phyloP scores from a whole-genome alignment of 371 early-diverging fungal genomes.

The Chytridiales sp. region DNA sequence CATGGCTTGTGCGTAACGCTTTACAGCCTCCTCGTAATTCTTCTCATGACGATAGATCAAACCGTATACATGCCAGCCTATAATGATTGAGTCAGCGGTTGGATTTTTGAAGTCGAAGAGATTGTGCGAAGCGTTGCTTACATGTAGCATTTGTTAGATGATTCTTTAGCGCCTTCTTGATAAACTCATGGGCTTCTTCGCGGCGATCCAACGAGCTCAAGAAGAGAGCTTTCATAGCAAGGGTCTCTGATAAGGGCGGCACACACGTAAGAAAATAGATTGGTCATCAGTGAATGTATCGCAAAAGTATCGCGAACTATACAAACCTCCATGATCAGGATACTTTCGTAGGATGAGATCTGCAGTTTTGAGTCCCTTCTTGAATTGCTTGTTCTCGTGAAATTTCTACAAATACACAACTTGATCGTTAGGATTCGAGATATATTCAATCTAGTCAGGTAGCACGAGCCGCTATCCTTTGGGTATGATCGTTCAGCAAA shows the following conservation, averaged over 20 bases:
- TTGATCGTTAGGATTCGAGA: background rate
- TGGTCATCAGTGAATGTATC: background rate
- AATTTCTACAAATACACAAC: slow-evolving; percentile 77
- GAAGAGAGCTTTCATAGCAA: slow-evolving; percentile 94
- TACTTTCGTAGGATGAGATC: slow-evolving; percentile 91
- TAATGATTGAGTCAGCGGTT: background rate
- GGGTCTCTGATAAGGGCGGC: slow-evolving; percentile 67
- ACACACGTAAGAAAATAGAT: background rate
- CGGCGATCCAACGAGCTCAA: slow-evolving; percentile 81
- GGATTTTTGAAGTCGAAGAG: background rate
- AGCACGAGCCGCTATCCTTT: too few species aligned
- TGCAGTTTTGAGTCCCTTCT: slow-evolving; percentile 87
- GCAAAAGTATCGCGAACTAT: background rate
- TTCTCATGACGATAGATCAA: slow-evolving; percentile 86
- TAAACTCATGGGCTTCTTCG: slow-evolving; percentile 87
- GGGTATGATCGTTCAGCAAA: background rate
- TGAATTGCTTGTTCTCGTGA: slow-evolving; percentile 93
- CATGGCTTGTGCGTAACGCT: slow-evolving; percentile 87
- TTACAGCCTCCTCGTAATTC: slow-evolving; percentile 91
- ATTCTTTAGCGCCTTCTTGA: slow-evolving; percentile 80
- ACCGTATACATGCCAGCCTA: slow-evolving; percentile 92
- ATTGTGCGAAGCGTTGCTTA: background rate
- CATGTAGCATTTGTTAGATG: background rate
- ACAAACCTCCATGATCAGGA: slow-evolving; percentile 89
- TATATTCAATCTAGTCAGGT: too few species aligned